Base-by-base conservation (phyloP, 441 rosid species). In the Gossypium aridum region DNA sequence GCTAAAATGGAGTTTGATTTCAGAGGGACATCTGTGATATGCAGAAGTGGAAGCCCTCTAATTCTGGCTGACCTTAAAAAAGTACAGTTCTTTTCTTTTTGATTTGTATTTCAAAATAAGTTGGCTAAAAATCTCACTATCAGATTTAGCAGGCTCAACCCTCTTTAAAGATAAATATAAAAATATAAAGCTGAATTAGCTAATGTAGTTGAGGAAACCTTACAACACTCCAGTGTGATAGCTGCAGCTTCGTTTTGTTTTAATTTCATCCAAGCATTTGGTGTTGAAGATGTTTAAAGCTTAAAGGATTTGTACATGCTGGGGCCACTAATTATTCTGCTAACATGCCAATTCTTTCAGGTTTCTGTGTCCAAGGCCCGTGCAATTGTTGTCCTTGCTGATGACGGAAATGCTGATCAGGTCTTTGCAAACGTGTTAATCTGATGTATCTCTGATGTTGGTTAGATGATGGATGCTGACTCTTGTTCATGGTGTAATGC, bases 371-470 rank as follows among this genome's bases (percentile, higher is more conserved):
- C 92, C 71, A 90, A 88, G 81, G 91, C 91, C 66, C 88, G 90
- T 78, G 90, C 92, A 59, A 83, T 90, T 79, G 51, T 90, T 75
- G 91, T 90, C 78, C 91, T 90, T 77, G 95, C 95, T 62, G 90
- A 83, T 47, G 95, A 88, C 73, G 95, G 92, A 80, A 90, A 90
- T 82, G 95, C 95, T 77, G 92, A 90, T 76, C 95, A 90, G 95
- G 95, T 90, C 71, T 77, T 53, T 77, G 55, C 77, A 65, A 59
- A 75, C 7, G 17, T 31, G 62, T 59, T 63, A 43, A 54, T 66
- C 39, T 59, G 63, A 57, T 71, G 56, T 8, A 65, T 66, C 47
- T 78, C 60, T 73, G 57, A 63, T 75, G n/a, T 28, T 72, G 3
- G 47, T 28, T 72, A 2, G 53, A 64, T 69, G 26, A 76, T 62